Conservation (phyloP, 2,329 filamentous ascomycete species). For the Monosporascus sp. region DNA sequence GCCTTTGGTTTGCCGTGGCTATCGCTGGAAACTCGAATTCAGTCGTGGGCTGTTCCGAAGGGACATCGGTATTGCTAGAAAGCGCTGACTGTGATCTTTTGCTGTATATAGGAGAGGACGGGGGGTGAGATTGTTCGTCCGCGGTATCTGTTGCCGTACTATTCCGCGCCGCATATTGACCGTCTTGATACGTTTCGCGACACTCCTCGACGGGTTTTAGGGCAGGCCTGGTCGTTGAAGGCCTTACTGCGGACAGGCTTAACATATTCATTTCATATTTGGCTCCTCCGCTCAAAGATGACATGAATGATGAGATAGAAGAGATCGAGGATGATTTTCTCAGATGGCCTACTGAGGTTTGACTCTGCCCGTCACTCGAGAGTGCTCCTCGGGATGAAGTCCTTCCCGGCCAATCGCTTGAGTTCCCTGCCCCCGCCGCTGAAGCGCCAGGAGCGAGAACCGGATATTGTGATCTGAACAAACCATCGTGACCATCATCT, state of each 20-base stretch:
- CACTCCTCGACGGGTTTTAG: background rate
- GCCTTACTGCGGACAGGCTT: background rate
- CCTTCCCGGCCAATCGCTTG: slow-evolving; percentile 13
- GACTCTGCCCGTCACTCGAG: background rate
- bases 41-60: background rate
- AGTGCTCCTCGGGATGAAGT: slow-evolving; percentile 12
- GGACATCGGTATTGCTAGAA: background rate
- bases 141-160: background rate
- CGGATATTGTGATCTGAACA: slow-evolving; percentile 17
- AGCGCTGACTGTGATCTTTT: background rate
- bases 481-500: slow-evolving; percentile 6
- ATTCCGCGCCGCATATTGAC: background rate
- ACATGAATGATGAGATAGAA: background rate
- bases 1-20: background rate
- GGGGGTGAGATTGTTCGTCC: background rate
- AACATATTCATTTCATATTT: background rate
- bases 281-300: background rate
- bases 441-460: slow-evolving; percentile 9
- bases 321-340: background rate
- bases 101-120: no score
- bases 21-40: background rate
- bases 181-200: background rate
- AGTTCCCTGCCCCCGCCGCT: background rate
- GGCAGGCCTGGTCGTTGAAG: background rate
- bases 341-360: background rate